phyloP scores from a whole-genome alignment of 805 yeast species.

The Kuraishia borneana region DNA sequence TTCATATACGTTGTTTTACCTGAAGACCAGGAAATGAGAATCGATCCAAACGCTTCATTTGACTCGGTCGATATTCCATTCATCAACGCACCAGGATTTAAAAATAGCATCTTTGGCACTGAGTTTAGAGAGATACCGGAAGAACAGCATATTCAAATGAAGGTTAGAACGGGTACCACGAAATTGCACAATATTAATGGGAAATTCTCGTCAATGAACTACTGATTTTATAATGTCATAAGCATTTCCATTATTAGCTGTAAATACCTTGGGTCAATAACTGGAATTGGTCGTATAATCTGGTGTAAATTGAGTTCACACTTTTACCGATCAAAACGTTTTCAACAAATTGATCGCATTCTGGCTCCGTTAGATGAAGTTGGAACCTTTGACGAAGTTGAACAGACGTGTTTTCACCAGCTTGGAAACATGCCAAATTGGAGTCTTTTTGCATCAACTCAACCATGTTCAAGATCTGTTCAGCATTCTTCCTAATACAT shows the following conservation, averaged over 20 bases:
- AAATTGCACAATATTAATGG: constrained; percentile 30
- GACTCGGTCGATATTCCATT: background rate
- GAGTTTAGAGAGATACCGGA: constrained; percentile 13
- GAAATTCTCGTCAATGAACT: constrained; percentile 11
- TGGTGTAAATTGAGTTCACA: constrained; percentile 77
- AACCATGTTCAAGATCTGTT: constrained; percentile 69
- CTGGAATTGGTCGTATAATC: constrained; percentile 92
- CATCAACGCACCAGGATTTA: background rate
- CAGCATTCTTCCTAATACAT: constrained; percentile 61
- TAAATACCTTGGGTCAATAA: constrained; percentile 92
- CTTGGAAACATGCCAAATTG: constrained; percentile 80
- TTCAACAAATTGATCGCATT: constrained; percentile 72
- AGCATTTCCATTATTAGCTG: constrained; percentile 16
- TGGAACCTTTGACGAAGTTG: constrained; percentile 77
- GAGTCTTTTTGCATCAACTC: constrained; percentile 93
- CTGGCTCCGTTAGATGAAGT: constrained; percentile 59
- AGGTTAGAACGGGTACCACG: constrained; percentile 29
- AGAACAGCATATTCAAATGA: constrained; percentile 26
- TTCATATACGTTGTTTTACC: constrained; percentile 27
- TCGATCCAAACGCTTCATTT: constrained; percentile 3
- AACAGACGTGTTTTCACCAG: constrained; percentile 74
- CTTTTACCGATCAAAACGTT: constrained; percentile 67
- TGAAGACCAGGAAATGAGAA: constrained; percentile 5
- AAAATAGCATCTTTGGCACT: constrained; percentile 4
- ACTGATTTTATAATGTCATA: constrained; percentile 4